These are phyloP conservation scores for Malus sieversii DNA, from an alignment of 306 rosid species.

Conservation along the genomic window DNA sequence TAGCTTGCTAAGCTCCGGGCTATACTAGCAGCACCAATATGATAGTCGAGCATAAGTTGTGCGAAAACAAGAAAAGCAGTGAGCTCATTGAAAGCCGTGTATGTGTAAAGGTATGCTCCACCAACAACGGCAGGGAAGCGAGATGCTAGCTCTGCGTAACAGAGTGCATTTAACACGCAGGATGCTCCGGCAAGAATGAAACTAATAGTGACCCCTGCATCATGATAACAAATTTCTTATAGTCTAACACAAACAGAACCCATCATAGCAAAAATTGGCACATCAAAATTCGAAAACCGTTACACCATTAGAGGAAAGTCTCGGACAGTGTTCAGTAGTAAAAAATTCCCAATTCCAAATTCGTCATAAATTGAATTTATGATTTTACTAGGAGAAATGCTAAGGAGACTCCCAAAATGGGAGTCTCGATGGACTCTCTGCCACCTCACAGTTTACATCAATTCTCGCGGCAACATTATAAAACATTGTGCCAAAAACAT, in stretches of 20 bases:
- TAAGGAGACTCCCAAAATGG: too few relatives aligned
- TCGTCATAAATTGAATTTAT: too few relatives aligned
- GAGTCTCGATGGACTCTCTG: too few relatives aligned
- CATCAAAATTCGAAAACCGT: not conserved
- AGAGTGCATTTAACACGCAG: conserved; percentile 85
- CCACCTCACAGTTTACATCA: too few relatives aligned
- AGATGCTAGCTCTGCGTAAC: conserved; percentile 87
- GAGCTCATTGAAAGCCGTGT: conserved; percentile 88
- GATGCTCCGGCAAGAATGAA: conserved; percentile 80
- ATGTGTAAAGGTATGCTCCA: conserved; percentile 85
- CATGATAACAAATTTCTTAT: conserved; percentile 15
- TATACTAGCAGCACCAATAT: conserved; percentile 96
- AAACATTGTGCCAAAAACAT: too few relatives aligned
- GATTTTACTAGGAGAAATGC: too few relatives aligned
- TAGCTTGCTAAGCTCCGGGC: conserved; percentile 90
- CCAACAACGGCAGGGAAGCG: conserved; percentile 94
- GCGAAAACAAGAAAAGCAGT: conserved; percentile 92
- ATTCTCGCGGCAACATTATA: too few relatives aligned
- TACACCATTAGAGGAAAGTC: not conserved
- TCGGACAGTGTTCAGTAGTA: not conserved
- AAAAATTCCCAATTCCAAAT: not conserved
- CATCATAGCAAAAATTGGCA: not conserved
- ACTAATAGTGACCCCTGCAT: conserved; percentile 87
- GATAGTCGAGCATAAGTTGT: conserved; percentile 92
- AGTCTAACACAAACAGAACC: conserved; percentile 7